Conservation (phyloP, 2,329 filamentous ascomycete species). For the Beauveria australis region DNA sequence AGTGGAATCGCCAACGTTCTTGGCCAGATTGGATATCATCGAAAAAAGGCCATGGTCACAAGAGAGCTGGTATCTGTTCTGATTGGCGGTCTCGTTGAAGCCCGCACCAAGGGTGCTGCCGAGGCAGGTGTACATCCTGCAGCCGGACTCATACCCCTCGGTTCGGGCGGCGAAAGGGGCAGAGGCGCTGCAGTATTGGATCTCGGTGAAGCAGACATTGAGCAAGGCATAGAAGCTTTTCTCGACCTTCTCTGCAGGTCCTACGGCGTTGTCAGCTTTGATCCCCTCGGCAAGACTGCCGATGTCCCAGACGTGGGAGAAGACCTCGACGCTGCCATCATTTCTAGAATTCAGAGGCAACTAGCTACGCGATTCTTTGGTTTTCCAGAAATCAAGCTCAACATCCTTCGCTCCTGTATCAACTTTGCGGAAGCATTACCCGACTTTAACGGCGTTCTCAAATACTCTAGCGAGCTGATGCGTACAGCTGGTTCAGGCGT, state of each 20-base stretch:
- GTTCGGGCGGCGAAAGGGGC: conserved; percentile 40
- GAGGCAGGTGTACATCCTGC: conserved; percentile 94
- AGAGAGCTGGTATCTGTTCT: conserved; percentile 77
- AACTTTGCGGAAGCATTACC: conserved; percentile 90
- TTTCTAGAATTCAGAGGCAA: conserved; percentile 52
- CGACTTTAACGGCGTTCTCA: conserved; percentile 83
- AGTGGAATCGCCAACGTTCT: conserved; percentile 85
- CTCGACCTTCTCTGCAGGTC: conserved; percentile 52
- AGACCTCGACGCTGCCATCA: conserved; percentile 44
- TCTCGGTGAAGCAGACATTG: conserved; percentile 55
- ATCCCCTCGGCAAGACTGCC: conserved; percentile 24
- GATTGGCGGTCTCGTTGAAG: conserved; percentile 79
- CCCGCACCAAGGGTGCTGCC: conserved; percentile 85
- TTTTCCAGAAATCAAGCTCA: conserved; percentile 70
- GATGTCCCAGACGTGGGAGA: conserved; percentile 19
- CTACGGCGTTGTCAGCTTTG: conserved; percentile 54
- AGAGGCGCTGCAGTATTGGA: conserved; percentile 49
- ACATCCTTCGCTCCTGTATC: conserved; percentile 81
- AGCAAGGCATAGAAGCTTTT: conserved; percentile 57
- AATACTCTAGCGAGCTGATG: conserved; percentile 76
- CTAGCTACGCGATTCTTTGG: conserved; percentile 60
- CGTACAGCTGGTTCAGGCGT: conserved; percentile 74
- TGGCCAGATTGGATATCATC: conserved; percentile 66
- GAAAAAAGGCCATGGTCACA: conserved; percentile 87
- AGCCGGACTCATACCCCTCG: conserved; percentile 70